Evolutionary conservation across 805 yeast species (phyloP).

Genomic region (Barnettozyma wickerhamii): DNA sequence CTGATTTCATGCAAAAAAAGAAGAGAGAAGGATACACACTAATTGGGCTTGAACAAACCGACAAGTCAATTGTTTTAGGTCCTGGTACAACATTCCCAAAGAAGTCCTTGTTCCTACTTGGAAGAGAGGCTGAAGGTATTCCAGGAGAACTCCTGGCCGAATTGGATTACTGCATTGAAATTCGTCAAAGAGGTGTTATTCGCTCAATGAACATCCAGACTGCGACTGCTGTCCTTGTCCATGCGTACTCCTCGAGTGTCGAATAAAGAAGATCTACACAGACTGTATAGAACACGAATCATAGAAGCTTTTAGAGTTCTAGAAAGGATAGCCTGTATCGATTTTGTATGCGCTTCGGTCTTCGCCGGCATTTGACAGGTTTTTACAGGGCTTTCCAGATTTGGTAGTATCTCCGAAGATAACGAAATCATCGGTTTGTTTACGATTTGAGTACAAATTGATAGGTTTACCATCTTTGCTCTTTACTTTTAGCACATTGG

Average conservation of each 20-base stretch:
- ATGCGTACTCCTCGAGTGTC: slow-evolving; percentile 60
- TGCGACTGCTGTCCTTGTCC: slow-evolving; percentile 91
- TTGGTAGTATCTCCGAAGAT: no score
- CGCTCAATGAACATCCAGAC: slow-evolving; percentile 97
- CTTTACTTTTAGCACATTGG: background rate
- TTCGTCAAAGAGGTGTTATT: slow-evolving; percentile 87
- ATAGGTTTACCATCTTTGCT: no score
- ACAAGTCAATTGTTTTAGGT: slow-evolving; percentile 70
- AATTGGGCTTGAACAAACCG: slow-evolving; percentile 92
- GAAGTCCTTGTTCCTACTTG: slow-evolving; percentile 73
- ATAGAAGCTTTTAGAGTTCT: no score
- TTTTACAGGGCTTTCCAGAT: background rate
- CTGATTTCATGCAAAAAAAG: slow-evolving; percentile 52
- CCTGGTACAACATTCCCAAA: slow-evolving; percentile 66
- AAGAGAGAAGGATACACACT: slow-evolving; percentile 78
- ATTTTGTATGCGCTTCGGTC: no score
- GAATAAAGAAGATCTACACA: background rate
- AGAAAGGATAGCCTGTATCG: no score
- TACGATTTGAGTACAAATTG: no score
- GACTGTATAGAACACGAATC: no score
- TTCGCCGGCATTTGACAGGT: no score
- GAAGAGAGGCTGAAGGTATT: slow-evolving; percentile 87
- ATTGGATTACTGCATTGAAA: slow-evolving; percentile 83
- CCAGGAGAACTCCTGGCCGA: slow-evolving; percentile 82
- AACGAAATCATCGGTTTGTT: no score